phyloP scores from a whole-genome alignment of 2,329 filamentous ascomycete genomes.

The Alternaria atra region DNA sequence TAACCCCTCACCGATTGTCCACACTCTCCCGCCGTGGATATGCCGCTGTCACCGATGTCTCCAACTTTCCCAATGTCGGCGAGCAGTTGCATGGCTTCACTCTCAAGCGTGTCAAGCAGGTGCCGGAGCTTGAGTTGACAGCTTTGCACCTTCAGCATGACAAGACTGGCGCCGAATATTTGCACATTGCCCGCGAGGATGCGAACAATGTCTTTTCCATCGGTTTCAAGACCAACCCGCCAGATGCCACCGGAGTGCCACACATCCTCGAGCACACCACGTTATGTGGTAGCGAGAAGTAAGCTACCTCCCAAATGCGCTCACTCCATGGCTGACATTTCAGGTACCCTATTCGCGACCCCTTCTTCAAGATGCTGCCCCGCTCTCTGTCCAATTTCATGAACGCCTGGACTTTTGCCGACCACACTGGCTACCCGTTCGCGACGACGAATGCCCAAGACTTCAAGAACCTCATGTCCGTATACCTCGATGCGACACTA shows the following conservation, averaged over 20 bases:
- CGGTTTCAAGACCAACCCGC: constrained; percentile 98
- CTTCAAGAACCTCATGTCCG: constrained; percentile 93
- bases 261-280: constrained; percentile 99
- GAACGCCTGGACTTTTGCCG: constrained; percentile 97
- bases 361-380: constrained; percentile 99
- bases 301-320: constrained; percentile 28
- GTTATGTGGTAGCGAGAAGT: constrained; percentile 94
- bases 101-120: constrained; percentile 84
- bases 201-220: constrained; percentile 99
- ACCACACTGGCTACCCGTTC: constrained; percentile 98
- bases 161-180: constrained; percentile 93
- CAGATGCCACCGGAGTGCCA: constrained; percentile 93
- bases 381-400: constrained; percentile 99
- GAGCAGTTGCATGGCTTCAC: constrained; percentile 94
- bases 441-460: constrained; percentile 96
- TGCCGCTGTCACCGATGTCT: constrained; percentile 78
- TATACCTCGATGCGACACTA: constrained; percentile 94
- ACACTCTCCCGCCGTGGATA: constrained; percentile 46
- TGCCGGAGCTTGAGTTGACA: constrained; percentile 91
- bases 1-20: constrained; percentile 20
- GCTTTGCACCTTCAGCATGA: constrained; percentile 91
- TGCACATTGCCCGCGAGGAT: constrained; percentile 94
- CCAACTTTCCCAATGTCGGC: constrained; percentile 78
- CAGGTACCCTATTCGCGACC: constrained; percentile 95
- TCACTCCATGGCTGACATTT: constrained; percentile 15